Percentiles rank a stretch among this genome's conserved stretches.
phyloP scores from a whole-genome alignment of 345 rosid genomes.

The Diplotaxis tenuifolia region DNA sequence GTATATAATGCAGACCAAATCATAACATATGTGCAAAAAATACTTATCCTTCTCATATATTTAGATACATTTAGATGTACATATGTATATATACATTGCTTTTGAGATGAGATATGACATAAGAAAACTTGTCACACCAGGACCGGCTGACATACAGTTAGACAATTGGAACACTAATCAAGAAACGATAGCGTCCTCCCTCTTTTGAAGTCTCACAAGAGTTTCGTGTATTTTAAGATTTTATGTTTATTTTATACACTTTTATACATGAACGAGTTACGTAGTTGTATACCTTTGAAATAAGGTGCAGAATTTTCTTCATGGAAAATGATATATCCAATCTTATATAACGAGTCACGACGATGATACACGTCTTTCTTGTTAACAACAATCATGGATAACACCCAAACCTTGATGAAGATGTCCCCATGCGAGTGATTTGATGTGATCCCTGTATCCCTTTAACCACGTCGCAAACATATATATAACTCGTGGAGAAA shows the following conservation, averaged over 20 bases:
- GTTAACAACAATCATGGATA: slow-evolving; percentile 32
- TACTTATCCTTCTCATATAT: slow-evolving; percentile 1
- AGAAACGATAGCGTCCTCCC: neutral
- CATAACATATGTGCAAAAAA: slow-evolving; percentile 23
- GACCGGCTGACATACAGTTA: neutral
- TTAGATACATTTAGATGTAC: neutral
- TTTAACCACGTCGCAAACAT: slow-evolving; percentile 25
- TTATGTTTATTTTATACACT: slow-evolving; percentile 7
- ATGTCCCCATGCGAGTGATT: slow-evolving; percentile 23
- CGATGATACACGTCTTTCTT: slow-evolving; percentile 33
- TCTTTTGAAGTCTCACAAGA: slow-evolving; percentile 18
- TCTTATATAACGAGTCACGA: slow-evolving; percentile 22
- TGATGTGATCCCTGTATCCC: slow-evolving; percentile 14
- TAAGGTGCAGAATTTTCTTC: neutral
- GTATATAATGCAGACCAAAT: slow-evolving; percentile 26
- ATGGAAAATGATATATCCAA: slow-evolving; percentile 21
- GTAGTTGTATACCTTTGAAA: slow-evolving; percentile 8
- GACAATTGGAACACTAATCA: neutral
- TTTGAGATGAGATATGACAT: slow-evolving; percentile 21
- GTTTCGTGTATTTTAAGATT: slow-evolving; percentile 21
- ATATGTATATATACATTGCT: slow-evolving; percentile 1
- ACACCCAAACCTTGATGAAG: slow-evolving; percentile 27
- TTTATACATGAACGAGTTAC: slow-evolving; percentile 5
- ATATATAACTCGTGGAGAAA: neutral
- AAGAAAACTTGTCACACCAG: slow-evolving; percentile 27